Evolutionary conservation across 2,329 filamentous ascomycete genomes (phyloP).

Genomic region (Aureobasidium mangrovei): DNA sequence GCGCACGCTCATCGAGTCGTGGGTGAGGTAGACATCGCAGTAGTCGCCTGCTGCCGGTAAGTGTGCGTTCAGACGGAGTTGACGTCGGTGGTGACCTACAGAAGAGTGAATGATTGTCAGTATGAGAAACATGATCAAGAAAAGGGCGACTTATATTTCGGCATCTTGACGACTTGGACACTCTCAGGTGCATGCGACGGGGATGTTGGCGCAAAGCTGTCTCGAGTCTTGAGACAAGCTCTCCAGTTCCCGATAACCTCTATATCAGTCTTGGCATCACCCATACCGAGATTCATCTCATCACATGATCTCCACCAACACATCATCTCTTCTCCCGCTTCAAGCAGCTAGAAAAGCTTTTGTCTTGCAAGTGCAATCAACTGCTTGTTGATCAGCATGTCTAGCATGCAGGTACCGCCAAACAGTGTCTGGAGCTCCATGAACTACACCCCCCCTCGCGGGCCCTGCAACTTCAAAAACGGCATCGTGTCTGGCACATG

Average conservation of each 20-base stretch:
- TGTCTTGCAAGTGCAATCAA: too few species aligned
- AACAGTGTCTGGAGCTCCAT: conserved; percentile 44
- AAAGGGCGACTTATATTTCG: conserved; percentile 20
- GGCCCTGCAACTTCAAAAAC: conserved; percentile 42
- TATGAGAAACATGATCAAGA: not conserved
- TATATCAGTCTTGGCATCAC: too few species aligned
- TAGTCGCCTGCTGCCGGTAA: conserved; percentile 57
- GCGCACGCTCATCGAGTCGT: conserved; percentile 99
- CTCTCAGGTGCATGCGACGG: not conserved
- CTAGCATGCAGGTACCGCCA: conserved; percentile 20
- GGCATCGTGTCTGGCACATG: conserved; percentile 39
- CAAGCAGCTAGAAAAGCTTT: too few species aligned
- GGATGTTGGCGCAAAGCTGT: conserved; percentile 1
- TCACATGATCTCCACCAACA: too few species aligned
- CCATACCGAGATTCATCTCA: too few species aligned
- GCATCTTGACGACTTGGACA: conserved; percentile 16
- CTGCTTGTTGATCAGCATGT: conserved; percentile 10
- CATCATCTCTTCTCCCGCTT: too few species aligned
- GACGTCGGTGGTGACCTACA: conserved; percentile 15
- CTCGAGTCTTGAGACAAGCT: not conserved
- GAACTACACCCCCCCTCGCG: conserved; percentile 43
- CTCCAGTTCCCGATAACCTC: too few species aligned
- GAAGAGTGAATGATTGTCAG: conserved; percentile 20
- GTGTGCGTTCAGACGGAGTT: not conserved
- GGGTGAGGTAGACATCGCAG: conserved; percentile 99